A percentile compares a stretch with the other conserved stretches of the same genome.
Conservation (phyloP, 2,329 filamentous ascomycete species). For the Botrytis fabae region DNA sequence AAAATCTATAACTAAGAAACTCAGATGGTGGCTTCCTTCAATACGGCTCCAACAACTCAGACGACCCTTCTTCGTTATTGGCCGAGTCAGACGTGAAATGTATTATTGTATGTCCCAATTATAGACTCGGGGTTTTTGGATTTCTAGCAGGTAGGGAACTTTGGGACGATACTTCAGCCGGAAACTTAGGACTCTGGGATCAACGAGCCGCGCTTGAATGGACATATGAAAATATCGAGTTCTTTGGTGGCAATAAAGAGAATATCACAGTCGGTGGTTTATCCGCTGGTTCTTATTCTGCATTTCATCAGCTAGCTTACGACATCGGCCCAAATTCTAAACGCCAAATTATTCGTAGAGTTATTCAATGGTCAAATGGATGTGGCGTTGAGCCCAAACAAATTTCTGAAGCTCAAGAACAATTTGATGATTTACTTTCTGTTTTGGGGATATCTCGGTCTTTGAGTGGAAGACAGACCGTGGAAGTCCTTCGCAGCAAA, state of each 20-base stretch:
- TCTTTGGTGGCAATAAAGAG: conserved; percentile 58
- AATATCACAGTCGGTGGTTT: conserved; percentile 54
- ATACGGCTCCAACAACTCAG: conserved; percentile 28
- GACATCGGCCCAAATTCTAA: conserved; percentile 26
- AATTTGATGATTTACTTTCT: conserved; percentile 28
- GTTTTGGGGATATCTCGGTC: conserved; percentile 23
- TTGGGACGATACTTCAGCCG: conserved; percentile 20
- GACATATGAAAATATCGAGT: conserved; percentile 64
- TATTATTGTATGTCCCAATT: conserved; percentile 59
- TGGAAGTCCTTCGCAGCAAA: conserved; percentile 22
- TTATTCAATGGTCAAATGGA: conserved; percentile 44
- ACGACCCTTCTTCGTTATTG: conserved; percentile 59
- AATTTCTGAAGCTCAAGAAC: conserved; percentile 30
- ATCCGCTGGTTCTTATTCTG: conserved; percentile 35
- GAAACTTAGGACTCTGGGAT: conserved; percentile 55
- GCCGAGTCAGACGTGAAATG: conserved; percentile 60
- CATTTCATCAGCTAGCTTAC: conserved; percentile 29
- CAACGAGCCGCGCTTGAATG: conserved; percentile 59
- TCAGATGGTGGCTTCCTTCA: conserved; percentile 50
- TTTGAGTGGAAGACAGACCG: conserved; percentile 17
- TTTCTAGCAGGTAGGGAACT: conserved; percentile 36
- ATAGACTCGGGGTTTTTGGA: conserved; percentile 47
- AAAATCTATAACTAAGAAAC: not conserved
- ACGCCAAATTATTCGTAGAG: conserved; percentile 26
- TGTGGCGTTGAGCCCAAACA: conserved; percentile 48